Base-by-base conservation (phyloP, 805 yeast genomes). In the Ogataea glucozyma region DNA sequence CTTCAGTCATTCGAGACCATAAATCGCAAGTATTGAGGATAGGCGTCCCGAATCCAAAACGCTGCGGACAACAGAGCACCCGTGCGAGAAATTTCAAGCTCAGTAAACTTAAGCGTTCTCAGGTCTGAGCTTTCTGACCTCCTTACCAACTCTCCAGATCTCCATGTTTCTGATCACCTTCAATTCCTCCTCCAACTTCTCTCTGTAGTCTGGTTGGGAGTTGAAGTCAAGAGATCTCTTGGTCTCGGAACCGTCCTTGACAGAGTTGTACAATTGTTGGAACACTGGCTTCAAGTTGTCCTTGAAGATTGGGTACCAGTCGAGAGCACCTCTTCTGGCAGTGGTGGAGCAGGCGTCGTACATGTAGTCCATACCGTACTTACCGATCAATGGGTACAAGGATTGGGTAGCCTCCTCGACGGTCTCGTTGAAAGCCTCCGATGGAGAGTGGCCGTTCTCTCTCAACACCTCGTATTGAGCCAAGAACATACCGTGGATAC, bases 331-430 rank as follows among this genome's bases (percentile, higher is more conserved):
- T 79, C 99, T 88, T 83, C 98, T 89, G 65, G 99, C 99, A 59
- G 99, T 93, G 67, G 99, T 93, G 59, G 99, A 93, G 78, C 99
- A 93, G 64, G 99, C 99, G 70, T 93, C 98, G 83, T 93, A 93
- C 99, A 93, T 93, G 91, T 93, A 93, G 77, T 93, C 99, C 99
- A 93, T 93, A 78, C 99, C 99, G 82, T 93, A 87, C 76, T 88
- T 89, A 76, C 99, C 99, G 62, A 93, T 73, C 79, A 93, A 84
- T 75, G 99, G 99, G 87, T 93, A 93, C 65, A 93, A 81, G 45
- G 98, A 93, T 79, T 93, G 99, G 55, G 99, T 93, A 57, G 99
- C 99, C 79, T 93, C 99, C 81, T 93, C 99, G 60, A 93, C 99
- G 61, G 99, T 93, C 81, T 93, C 99, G 76, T 93, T 93, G 90